A percentile compares a stretch with the other conserved stretches of the same genome.
Conservation (phyloP, 75 land plant species). For the Selaginella moellendorffii region DNA sequence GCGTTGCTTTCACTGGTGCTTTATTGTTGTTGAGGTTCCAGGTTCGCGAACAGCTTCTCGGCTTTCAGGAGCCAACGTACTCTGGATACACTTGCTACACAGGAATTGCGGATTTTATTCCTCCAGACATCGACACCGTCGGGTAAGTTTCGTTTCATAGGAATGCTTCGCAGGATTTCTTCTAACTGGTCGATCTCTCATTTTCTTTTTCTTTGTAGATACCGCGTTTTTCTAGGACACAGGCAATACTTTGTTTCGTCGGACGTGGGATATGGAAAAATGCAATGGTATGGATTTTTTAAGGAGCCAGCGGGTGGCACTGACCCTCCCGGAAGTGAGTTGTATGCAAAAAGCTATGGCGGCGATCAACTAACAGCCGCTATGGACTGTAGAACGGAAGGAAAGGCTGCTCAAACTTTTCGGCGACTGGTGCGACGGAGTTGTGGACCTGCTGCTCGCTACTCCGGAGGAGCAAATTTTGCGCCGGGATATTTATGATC, state of each 20-base stretch:
- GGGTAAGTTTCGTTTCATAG: slow-evolving; percentile 41
- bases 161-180: too few species aligned
- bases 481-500: slow-evolving; percentile 85
- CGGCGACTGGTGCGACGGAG: slow-evolving; percentile 79
- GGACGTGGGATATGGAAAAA: slow-evolving; percentile 86
- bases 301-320: slow-evolving; percentile 76
- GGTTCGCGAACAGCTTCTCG: slow-evolving; percentile 68
- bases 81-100: slow-evolving; percentile 92
- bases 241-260: slow-evolving; percentile 95
- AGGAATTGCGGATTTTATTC: slow-evolving; percentile 94
- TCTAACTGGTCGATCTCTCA: not conserved
- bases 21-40: slow-evolving; percentile 9
- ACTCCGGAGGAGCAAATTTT: slow-evolving; percentile 73
- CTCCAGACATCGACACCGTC: slow-evolving; percentile 80
- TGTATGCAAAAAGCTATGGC: not conserved
- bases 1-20: not conserved
- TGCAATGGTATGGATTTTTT: slow-evolving; percentile 98
- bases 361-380: not conserved
- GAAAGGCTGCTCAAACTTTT: slow-evolving; percentile 59
- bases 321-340: slow-evolving; percentile 50
- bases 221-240: slow-evolving; percentile 83
- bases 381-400: slow-evolving; percentile 40
- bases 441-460: slow-evolving; percentile 56
- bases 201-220: slow-evolving; percentile 34
- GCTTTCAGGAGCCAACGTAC: slow-evolving; percentile 44